Conservation (phyloP, 1,284 basidiomycete genomes). For the Sporisorium exsertum region DNA sequence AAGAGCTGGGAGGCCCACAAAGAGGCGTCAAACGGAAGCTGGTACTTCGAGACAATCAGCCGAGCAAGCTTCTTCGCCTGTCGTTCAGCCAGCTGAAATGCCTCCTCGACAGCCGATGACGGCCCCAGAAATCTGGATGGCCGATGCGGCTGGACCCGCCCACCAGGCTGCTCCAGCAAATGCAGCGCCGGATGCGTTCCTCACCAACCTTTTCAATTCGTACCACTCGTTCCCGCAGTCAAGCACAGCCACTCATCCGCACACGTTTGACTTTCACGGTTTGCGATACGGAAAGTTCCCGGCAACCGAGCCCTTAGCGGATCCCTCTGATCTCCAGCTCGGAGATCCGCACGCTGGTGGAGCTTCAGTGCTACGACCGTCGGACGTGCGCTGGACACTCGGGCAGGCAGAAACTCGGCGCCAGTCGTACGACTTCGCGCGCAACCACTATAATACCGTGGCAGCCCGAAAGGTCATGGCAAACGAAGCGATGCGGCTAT, state of each 20-base stretch:
- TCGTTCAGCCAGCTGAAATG: background rate
- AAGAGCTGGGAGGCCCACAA: background rate
- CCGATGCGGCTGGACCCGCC: background rate
- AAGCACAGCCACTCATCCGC: background rate
- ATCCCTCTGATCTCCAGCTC: background rate
- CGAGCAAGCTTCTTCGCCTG: background rate
- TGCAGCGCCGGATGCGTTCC: background rate
- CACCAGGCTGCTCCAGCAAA: background rate
- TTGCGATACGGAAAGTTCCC: conserved; percentile 2
- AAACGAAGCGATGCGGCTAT: background rate
- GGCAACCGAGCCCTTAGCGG: background rate
- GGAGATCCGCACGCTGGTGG: background rate
- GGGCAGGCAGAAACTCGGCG: background rate
- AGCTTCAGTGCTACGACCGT: background rate
- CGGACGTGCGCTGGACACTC: conserved; percentile 4
- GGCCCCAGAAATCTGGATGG: background rate
- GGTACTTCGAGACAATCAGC: background rate
- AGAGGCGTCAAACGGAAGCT: background rate
- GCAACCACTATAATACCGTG: background rate
- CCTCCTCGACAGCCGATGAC: background rate
- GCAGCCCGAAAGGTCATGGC: background rate
- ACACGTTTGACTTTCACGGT: background rate
- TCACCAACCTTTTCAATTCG: background rate
- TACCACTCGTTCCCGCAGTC: background rate
- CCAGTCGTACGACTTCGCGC: background rate